Base-by-base conservation (phyloP, 2,329 filamentous ascomycete genomes). In the Stemphylium beticola region DNA sequence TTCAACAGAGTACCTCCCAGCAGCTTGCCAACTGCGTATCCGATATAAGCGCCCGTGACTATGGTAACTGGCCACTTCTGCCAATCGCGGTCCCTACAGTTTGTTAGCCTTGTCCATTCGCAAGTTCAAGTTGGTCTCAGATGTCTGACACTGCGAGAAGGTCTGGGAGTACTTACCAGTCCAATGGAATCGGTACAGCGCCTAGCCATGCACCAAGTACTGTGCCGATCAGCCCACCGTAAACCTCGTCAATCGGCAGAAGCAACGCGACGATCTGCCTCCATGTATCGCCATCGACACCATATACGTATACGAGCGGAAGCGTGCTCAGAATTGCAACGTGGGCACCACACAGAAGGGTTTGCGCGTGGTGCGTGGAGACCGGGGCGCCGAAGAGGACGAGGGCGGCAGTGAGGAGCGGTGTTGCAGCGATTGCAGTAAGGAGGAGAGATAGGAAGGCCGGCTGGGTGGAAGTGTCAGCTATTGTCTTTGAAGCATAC, bases 61-160 rank as follows among this genome's bases (percentile, higher is more conserved):
- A 99, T 90, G 0, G 95, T 99, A 42, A 98, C 88, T 0, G 95
- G 95, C 90, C 93, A 99, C 75, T 89, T 91, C 84, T 99, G 95
- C 95, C 95, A 99, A 66, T 96, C 92, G n/a, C 95, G 87, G 74
- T 99, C 95, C 83, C 82, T 84, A 60, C 4, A 32, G 9, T 17
- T n/a, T 29, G n/a, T 40, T 36, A 53, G 37, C 41, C 41, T 50
- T 41, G 15, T 14, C 0, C 17, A 2, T 1, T 37, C 9, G 17
- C 7, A 11, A 8, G 4, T 22, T 2, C 10, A n/a, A 4, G 10
- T 9, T 45, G 6, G 34, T 0, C 1, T 7, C 12, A 20, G 3
- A 4, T 22, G 4, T 17, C 14, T 45, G 11, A 26, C 20, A 4
- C 12, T 29, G 3, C 15, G 3, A 20, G 9, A n/a, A 4, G 4